A percentile compares a stretch with the other conserved stretches of the same genome.
Evolutionary conservation across 352 stramenopile species (phyloP).

Genomic region (Globisporangium radiosum): DNA sequence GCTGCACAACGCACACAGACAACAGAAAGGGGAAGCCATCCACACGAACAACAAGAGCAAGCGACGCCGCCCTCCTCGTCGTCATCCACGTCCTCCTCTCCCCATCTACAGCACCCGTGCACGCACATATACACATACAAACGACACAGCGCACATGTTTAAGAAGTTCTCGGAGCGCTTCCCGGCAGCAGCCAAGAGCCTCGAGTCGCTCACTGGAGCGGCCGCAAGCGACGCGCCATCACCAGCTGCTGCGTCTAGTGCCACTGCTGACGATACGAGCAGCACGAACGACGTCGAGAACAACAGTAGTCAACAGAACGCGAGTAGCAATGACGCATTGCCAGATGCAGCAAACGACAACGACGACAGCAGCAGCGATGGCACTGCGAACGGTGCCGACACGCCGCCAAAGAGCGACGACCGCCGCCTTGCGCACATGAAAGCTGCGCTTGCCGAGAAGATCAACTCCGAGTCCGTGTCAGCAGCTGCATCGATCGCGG

Average conservation of each 20-base stretch:
- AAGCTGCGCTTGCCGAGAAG: conserved; percentile 46
- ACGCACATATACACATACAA: not conserved
- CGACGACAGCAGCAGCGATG: conserved; percentile 2
- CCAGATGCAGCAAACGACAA: not conserved
- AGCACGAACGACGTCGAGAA: conserved; percentile 1
- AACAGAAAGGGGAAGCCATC: conserved; percentile 6
- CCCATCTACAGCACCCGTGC: not conserved
- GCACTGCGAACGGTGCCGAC: not conserved
- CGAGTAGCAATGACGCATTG: not conserved
- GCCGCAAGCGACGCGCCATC: not conserved
- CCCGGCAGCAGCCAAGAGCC: conserved; percentile 54
- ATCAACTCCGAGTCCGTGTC: conserved; percentile 71
- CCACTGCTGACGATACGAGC: conserved; percentile 7
- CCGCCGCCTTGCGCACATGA: conserved; percentile 39
- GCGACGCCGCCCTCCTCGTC: not conserved
- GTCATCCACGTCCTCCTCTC: not conserved
- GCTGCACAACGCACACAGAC: not conserved
- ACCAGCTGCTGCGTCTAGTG: too few species aligned
- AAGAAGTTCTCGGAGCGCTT: conserved; percentile 78
- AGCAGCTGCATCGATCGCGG: conserved; percentile 49
- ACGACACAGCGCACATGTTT: conserved; percentile 33
- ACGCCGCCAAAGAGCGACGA: conserved; percentile 25
- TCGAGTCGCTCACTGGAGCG: conserved; percentile 49
- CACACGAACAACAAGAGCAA: not conserved
- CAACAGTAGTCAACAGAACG: conserved; percentile 6